Percentiles rank a stretch among this genome's conserved stretches.
Conservation (phyloP, 202 grass and related monocot species). For the Zizania palustris region DNA sequence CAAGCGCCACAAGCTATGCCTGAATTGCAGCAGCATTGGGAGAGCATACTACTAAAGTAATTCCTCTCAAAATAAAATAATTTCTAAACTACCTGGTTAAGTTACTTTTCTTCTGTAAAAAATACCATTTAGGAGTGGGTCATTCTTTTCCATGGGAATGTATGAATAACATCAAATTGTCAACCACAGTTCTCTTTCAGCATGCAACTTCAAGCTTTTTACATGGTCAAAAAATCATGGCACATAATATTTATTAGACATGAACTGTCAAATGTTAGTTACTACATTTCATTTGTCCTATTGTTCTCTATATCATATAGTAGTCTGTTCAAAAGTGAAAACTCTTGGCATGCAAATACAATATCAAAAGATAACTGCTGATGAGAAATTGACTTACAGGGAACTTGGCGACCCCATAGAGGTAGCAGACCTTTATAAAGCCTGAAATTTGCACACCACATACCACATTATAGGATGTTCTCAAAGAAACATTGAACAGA, state of each 20-base stretch:
- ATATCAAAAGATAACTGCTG: conserved; percentile 3
- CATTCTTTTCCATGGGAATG: not conserved
- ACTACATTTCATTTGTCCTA: not conserved
- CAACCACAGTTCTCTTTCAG: not conserved
- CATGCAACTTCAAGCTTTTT: conserved; percentile 17
- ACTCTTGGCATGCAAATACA: conserved; percentile 14
- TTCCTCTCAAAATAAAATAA: not conserved
- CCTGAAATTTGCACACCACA: conserved; percentile 44
- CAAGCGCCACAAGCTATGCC: not conserved
- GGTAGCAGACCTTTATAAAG: conserved; percentile 73
- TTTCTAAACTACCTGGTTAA: not conserved
- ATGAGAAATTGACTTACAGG: conserved; percentile 48
- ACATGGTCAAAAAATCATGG: not conserved
- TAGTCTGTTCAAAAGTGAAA: not conserved
- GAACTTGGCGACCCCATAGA: conserved; percentile 73
- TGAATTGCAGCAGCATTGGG: conserved; percentile 5
- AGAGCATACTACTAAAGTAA: not conserved
- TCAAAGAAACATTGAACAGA: not conserved
- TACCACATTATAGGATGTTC: conserved; percentile 17
- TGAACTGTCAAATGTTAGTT: conserved; percentile 5
- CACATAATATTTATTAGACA: not conserved
- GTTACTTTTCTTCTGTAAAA: conserved; percentile 12
- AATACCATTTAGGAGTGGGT: not conserved
- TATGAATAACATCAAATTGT: not conserved
- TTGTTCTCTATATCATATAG: not conserved